Conservation (phyloP, 352 stramenopile species). For the Phytophthora litchii region DNA sequence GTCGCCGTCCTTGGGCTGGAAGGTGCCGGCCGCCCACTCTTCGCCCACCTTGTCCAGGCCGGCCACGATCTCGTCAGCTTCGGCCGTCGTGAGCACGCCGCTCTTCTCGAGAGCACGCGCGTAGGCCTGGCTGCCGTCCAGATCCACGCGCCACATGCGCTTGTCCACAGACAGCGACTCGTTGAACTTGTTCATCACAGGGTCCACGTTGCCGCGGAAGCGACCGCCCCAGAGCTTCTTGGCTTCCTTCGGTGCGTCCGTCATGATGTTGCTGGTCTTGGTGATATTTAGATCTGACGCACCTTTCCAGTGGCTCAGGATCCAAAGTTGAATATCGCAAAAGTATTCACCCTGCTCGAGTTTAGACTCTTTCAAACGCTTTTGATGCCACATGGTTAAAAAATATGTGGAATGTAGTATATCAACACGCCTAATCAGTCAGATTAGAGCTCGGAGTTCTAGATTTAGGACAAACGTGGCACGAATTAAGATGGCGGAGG, state of each 20-base stretch:
- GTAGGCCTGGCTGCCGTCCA: conserved; percentile 96
- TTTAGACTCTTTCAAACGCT: background rate
- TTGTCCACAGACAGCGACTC: conserved; percentile 97
- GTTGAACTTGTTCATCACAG: conserved; percentile 99
- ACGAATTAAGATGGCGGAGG: conserved; percentile 26
- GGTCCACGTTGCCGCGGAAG: conserved; percentile 96
- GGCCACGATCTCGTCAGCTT: conserved; percentile 57
- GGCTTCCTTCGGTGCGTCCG: conserved; percentile 42
- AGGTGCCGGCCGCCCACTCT: conserved; percentile 50
- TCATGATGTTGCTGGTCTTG: conserved; percentile 23
- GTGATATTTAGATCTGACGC: conserved; percentile 1
- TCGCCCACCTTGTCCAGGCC: conserved; percentile 39
- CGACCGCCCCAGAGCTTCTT: conserved; percentile 92
- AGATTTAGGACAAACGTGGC: background rate
- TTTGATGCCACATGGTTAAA: background rate
- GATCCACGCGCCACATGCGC: conserved; percentile 97
- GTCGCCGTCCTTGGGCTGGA: conserved; percentile 93
- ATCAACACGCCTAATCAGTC: background rate
- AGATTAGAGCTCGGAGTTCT: conserved; percentile 4
- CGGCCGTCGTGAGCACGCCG: conserved; percentile 93
- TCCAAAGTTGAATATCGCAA: background rate
- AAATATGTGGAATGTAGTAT: conserved; percentile 1
- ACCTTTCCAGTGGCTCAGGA: background rate
- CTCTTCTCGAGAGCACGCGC: conserved; percentile 89
- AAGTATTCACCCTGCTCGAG: background rate